Base-by-base conservation (phyloP, 305 asterid species). In the Galium porrigens region DNA sequence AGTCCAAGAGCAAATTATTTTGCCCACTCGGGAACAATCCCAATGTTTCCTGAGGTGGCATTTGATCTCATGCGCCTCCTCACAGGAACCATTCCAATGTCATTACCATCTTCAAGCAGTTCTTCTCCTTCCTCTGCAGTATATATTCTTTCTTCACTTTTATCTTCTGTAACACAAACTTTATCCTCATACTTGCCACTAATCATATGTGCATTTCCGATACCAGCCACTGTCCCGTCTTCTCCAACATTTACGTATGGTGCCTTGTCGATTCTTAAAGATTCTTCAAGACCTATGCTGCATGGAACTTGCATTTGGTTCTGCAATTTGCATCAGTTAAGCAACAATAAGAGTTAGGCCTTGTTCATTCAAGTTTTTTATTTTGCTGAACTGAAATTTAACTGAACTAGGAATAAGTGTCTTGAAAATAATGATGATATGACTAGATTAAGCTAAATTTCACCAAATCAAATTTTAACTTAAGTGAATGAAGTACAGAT, bases 261-360 rank as follows among this genome's bases (percentile, higher is more conserved):
- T 49, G 86, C 83, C 41, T 78, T 84, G 80, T 92, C 95, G 32
- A 85, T 92, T 32, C 63, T 58, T 57, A 87, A 76, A 61, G 94
- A 76, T 68, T 80, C 86, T 5, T 69, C 68, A 65, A 85, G 79
- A 70, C 69, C 78, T 64, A 37, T 65, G 51, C 44, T 15, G 15
- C 78, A 68, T 32, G 86, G 58, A 76, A 71, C 77, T 61, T 78
- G 73, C 46, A 78, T 73, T 87, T 84, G 90, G 10, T 10, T 36
- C 61, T 32, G 36, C 51, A 15, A 46, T 44, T 14, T 44, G 36
- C 61, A 70, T 12, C 25, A 52, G 29, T 52, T 53, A 53, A 9
- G 22, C 58, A 9, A 9, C 22, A n/a, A 33, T 10, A 9, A 5
- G 27, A 42, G 49, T 42, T 42, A 42, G 30, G 30, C 2, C 30